Conservation (phyloP, 2,329 filamentous ascomycete species). For the Pseudogymnoascus sp. region DNA sequence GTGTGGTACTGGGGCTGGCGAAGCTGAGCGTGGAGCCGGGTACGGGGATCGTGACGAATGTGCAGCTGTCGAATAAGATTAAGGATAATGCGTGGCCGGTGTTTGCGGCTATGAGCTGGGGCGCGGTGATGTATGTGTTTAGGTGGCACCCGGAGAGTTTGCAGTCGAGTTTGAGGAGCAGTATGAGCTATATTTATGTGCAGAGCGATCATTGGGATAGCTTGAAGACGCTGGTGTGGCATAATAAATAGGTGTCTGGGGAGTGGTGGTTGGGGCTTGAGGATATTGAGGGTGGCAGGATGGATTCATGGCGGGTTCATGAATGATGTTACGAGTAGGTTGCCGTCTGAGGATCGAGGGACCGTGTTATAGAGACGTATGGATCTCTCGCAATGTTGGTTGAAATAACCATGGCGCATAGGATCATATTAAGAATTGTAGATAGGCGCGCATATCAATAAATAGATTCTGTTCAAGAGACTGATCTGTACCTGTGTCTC, state of each 20-base stretch:
- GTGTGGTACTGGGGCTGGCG: conserved; percentile 77
- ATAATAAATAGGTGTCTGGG: conserved; percentile 57
- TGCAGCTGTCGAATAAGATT: conserved; percentile 40
- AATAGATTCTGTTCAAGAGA: not conserved
- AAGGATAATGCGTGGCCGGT: conserved; percentile 78
- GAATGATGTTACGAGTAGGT: conserved; percentile 6
- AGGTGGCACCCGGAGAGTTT: conserved; percentile 84
- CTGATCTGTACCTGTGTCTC: not conserved
- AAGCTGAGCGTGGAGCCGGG: conserved; percentile 69
- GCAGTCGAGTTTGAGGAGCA: conserved; percentile 83
- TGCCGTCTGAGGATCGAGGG: not conserved
- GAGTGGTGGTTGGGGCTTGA: not conserved
- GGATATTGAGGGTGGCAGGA: not conserved
- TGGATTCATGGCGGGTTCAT: conserved; percentile 1
- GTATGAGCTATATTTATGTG: conserved; percentile 95
- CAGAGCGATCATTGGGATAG: conserved; percentile 88
- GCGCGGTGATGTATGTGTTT: conserved; percentile 91
- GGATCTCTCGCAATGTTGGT: not conserved
- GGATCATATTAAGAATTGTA: not conserved
- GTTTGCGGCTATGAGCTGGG: conserved; percentile 89
- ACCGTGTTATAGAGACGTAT: not conserved
- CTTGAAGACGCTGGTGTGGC: conserved; percentile 73
- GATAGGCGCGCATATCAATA: not conserved
- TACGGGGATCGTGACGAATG: conserved; percentile 41
- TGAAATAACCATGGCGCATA: not conserved